A percentile compares a stretch with the other conserved stretches of the same genome.
Conservation (phyloP, 352 stramenopile species). For the Phytophthora rubi region DNA sequence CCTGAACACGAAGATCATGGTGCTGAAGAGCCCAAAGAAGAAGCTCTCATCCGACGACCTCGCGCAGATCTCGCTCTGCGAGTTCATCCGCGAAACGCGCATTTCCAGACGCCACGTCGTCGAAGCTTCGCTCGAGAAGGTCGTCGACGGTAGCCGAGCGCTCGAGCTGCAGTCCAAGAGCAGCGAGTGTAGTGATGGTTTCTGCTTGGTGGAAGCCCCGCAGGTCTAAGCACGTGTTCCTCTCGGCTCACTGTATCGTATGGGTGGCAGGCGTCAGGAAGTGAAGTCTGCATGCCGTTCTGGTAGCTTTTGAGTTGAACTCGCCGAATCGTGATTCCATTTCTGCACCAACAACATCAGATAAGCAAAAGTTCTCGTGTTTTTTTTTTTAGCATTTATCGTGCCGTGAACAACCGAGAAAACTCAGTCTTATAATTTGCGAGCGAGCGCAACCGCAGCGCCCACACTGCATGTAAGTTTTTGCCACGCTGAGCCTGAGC, state of each 20-base stretch:
- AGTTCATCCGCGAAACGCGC: slow-evolving; percentile 81
- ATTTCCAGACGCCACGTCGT: slow-evolving; percentile 39
- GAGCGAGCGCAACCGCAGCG: neutral
- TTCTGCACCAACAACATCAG: too few species aligned
- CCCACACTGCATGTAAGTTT: neutral
- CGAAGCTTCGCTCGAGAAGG: slow-evolving; percentile 31
- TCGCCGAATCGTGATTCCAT: slow-evolving; percentile 24
- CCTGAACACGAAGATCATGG: slow-evolving; percentile 85
- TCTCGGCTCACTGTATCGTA: neutral
- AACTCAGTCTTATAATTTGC: too few species aligned
- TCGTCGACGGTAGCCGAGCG: slow-evolving; percentile 23
- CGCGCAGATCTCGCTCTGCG: slow-evolving; percentile 67
- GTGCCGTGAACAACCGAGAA: too few species aligned
- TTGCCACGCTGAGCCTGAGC: neutral
- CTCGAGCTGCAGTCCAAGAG: slow-evolving; percentile 69
- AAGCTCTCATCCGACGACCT: slow-evolving; percentile 58
- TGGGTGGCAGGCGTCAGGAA: neutral
- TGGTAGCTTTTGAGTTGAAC: slow-evolving; percentile 14
- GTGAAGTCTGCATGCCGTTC: slow-evolving; percentile 14
- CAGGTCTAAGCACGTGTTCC: slow-evolving; percentile 47
- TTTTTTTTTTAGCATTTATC: neutral
- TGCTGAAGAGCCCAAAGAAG: slow-evolving; percentile 68
- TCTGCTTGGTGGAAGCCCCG: slow-evolving; percentile 72
- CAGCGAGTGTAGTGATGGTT: slow-evolving; percentile 87
- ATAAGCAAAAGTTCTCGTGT: too few species aligned